Base-by-base conservation (phyloP, 2,329 filamentous ascomycete species). In the Exophiala bonariae region DNA sequence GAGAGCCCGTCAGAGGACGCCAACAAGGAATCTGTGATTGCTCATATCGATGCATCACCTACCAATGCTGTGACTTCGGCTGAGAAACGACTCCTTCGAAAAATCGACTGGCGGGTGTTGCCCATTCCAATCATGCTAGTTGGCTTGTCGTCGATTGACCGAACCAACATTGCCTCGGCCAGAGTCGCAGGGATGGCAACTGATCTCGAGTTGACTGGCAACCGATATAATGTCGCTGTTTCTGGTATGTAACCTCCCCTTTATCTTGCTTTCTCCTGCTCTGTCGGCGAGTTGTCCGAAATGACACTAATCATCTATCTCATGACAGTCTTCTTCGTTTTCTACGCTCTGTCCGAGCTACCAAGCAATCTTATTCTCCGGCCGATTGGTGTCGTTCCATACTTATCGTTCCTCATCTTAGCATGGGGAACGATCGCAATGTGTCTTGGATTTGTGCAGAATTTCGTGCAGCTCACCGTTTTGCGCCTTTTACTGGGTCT, bases 291-390 rank as follows among this genome's bases (percentile, higher is more conserved):
- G 6, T 34, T 34, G 32, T 14, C 17, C 32, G 5, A n/a, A 14
- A 34, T n/a, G 17, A 34, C n/a, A 14, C 32, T 34, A n/a, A 34
- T n/a, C 17, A 8, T 14, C n/a, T 14, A 18, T 14, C 6, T n/a
- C 32, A 34, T 34, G 16, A 70, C 78, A 1, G 74, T 81, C 5
- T 81, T 80, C 64, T 79, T 79, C 56, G 68, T 76, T 46, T 67
- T 64, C 26, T 78, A 80, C 56, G 71, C 81, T 33, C 56, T 75
- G 11, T 78, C 75, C 52, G 76, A 80, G 56, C 68, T 72, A 13
- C 58, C 69, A 18, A 67, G 61, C 52, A 73, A 73, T 49, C 49
- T 73, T 23, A 63, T 70, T 19, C 58, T 74, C 10, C 32, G 32
- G 16, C 32, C 32, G 16, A 34, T 34, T n/a, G 32, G 32, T n/a